A percentile compares a stretch with the other conserved stretches of the same genome.
phyloP scores from a whole-genome alignment of 192 early-diverging fungal species.

The Backusella macrospora region DNA sequence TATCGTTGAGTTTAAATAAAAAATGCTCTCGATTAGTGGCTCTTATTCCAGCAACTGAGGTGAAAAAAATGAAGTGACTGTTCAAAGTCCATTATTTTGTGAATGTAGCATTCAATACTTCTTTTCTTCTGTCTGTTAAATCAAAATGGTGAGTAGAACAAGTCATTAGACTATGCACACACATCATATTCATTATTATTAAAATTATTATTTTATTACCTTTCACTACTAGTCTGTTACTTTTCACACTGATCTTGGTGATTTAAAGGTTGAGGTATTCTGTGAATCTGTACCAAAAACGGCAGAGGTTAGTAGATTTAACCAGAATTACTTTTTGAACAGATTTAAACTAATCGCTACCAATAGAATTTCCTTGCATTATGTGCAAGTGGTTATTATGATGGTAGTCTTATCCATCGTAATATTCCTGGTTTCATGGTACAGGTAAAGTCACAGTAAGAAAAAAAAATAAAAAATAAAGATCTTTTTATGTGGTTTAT shows the following conservation, averaged over 20 bases:
- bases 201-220: not conserved
- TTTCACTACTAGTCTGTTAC: constrained; percentile 69
- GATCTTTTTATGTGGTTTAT: not conserved
- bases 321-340: not conserved
- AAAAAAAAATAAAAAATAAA: not conserved
- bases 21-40: too few species aligned
- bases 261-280: constrained; percentile 93
- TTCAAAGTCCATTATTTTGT: constrained; percentile 1
- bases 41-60: too few species aligned
- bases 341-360: not conserved
- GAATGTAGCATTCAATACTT: not conserved
- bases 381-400: constrained; percentile 94
- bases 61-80: not conserved
- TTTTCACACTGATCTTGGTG: constrained; percentile 89
- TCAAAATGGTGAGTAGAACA: constrained; percentile 5
- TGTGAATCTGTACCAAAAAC: constrained; percentile 85
- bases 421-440: constrained; percentile 88
- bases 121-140: constrained; percentile 1
- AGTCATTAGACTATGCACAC: not conserved
- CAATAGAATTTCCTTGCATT: constrained; percentile 92
- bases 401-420: constrained; percentile 81
- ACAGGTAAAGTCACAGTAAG: constrained; percentile 47
- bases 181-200: not conserved
- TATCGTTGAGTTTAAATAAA: too few species aligned
- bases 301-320: constrained; percentile 59